phyloP scores from a whole-genome alignment of 768 basidiomycete species.

The Auriculariales sp. region DNA sequence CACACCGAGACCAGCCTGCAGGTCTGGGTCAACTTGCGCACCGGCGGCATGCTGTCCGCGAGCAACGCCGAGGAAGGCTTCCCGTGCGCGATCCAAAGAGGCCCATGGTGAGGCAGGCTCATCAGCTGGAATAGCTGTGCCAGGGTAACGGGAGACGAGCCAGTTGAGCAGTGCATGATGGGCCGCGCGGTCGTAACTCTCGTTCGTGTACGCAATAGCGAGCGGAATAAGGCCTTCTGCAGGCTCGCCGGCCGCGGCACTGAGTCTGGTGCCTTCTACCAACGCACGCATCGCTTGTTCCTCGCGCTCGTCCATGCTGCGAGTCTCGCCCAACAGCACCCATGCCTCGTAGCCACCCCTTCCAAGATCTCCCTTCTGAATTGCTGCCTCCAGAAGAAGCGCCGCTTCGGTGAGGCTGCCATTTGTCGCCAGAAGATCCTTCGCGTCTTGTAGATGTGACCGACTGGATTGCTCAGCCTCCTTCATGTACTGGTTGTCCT shows the following conservation, averaged over 20 bases:
- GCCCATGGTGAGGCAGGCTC: constrained; percentile 53
- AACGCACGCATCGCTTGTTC: constrained; percentile 71
- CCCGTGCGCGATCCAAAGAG: constrained; percentile 62
- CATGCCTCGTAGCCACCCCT: constrained; percentile 80
- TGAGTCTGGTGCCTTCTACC: constrained; percentile 51
- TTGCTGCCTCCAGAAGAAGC: constrained; percentile 79
- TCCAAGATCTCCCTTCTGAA: constrained; percentile 67
- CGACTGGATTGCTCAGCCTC: constrained; percentile 27
- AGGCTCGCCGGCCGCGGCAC: constrained; percentile 45
- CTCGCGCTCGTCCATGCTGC: constrained; percentile 82
- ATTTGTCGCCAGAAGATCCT: constrained; percentile 59
- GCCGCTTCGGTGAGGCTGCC: constrained; percentile 82
- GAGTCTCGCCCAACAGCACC: constrained; percentile 80
- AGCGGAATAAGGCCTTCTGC: constrained; percentile 54
- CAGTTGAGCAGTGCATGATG: constrained; percentile 77
- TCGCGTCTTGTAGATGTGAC: constrained; percentile 54
- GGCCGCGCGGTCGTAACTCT: constrained; percentile 76
- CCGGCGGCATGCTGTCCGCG: constrained; percentile 65
- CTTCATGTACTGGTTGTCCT: constrained; percentile 50
- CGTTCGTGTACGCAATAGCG: constrained; percentile 93
- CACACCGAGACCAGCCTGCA: constrained; percentile 87
- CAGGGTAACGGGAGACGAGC: constrained; percentile 54
- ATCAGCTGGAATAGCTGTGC: constrained; percentile 34
- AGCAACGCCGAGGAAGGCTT: constrained; percentile 71
- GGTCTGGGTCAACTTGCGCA: constrained; percentile 59